Conservation (phyloP, 2,329 filamentous ascomycete species). For the Penicillium sclerotigenum region DNA sequence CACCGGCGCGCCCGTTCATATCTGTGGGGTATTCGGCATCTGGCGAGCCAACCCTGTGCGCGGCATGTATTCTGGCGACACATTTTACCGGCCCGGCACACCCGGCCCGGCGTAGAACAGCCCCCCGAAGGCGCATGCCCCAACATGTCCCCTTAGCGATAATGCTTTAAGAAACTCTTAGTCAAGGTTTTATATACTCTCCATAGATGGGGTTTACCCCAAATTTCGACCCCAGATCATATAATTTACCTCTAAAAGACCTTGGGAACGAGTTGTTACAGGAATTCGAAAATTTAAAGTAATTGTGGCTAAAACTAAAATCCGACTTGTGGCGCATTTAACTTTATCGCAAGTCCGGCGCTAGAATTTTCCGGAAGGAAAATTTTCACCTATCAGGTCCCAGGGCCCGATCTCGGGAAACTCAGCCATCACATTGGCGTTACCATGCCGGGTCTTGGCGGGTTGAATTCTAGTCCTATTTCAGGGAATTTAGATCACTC, state of each 20-base stretch:
- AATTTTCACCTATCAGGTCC: not conserved
- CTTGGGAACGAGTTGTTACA: no score
- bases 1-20: not conserved
- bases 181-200: not conserved
- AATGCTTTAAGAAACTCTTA: not conserved
- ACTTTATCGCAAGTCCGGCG: not conserved
- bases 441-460: not conserved
- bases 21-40: slow-evolving; percentile 2
- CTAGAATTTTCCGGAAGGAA: slow-evolving; percentile 10
- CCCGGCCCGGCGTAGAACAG: slow-evolving; percentile 5
- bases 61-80: not conserved
- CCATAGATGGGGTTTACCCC: not conserved
- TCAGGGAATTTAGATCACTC: not conserved
- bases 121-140: not conserved
- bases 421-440: not conserved
- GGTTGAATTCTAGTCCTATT: not conserved
- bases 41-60: not conserved
- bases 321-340: not conserved
- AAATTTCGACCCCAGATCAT: not conserved
- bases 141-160: not conserved
- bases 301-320: not conserved
- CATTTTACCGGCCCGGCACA: slow-evolving; percentile 3
- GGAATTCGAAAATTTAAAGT: not conserved
- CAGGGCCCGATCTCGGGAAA: not conserved
- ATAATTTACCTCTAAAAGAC: not conserved